phyloP scores from a whole-genome alignment of 164 flowering plant species.

The Litsea cubeba region DNA sequence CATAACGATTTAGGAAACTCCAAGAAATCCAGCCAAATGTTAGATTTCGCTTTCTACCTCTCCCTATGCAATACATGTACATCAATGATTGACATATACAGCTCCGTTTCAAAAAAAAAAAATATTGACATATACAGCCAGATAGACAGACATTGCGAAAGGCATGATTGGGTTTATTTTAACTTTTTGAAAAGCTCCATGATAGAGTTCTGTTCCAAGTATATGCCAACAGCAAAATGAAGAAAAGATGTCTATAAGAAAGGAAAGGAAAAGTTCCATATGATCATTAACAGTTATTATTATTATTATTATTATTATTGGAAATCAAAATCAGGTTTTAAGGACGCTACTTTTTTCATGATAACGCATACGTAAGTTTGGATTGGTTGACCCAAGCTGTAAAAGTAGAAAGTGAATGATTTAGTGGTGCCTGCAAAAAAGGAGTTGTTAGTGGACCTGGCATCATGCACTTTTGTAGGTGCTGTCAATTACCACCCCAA shows the following conservation, averaged over 20 bases:
- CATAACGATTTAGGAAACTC: too few species aligned
- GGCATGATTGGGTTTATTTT: too few species aligned
- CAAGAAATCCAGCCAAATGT: too few species aligned
- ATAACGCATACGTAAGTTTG: background rate
- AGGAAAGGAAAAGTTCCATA: background rate
- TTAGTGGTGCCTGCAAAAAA: background rate
- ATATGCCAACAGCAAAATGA: background rate
- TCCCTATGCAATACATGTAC: background rate
- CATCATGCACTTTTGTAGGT: background rate
- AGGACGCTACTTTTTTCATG: background rate
- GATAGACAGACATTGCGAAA: too few species aligned
- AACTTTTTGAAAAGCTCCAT: background rate
- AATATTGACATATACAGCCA: too few species aligned
- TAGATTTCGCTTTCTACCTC: background rate
- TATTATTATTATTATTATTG: too few species aligned
- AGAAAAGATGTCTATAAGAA: background rate
- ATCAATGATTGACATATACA: background rate
- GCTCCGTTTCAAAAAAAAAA: background rate
- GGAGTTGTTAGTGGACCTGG: background rate
- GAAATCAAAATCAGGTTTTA: background rate
- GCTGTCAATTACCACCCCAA: conserved; percentile 1
- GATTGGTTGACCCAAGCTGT: conserved; percentile 2
- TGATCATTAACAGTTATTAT: background rate
- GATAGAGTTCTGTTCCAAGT: background rate
- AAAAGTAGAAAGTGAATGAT: conserved; percentile 1